Percentiles rank a stretch among this genome's conserved stretches.
Evolutionary conservation across 2,329 filamentous ascomycete genomes (phyloP).

Genomic region (Berkeleyomyces basicola): DNA sequence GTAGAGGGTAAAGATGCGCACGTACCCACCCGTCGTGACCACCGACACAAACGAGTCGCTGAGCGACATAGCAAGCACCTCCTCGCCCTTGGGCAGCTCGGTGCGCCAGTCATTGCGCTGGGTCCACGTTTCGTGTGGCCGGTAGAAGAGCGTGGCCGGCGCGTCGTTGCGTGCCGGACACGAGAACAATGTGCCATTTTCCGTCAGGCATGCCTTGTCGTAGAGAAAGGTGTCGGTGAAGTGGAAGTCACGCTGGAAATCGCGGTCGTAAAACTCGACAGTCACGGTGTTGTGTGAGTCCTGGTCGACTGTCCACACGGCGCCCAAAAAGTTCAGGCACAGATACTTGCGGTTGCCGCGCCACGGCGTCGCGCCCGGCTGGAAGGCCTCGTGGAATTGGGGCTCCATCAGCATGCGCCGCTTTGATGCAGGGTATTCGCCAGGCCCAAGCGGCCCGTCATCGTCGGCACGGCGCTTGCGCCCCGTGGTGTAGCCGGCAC

Average conservation of each 20-base stretch:
- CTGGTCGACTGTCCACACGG: slow-evolving; percentile 94
- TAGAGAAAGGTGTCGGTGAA: slow-evolving; percentile 94
- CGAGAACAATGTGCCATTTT: slow-evolving; percentile 72
- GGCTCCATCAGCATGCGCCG: slow-evolving; percentile 37
- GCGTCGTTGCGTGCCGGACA: slow-evolving; percentile 50
- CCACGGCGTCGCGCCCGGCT: slow-evolving; percentile 88
- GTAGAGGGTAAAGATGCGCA: slow-evolving; percentile 84
- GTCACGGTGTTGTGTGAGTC: slow-evolving; percentile 87
- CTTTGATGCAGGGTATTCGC: slow-evolving; percentile 21
- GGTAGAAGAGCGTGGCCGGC: slow-evolving; percentile 79
- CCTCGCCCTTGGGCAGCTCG: slow-evolving; percentile 71
- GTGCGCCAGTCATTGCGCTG: slow-evolving; percentile 80
- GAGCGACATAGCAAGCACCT: slow-evolving; percentile 72
- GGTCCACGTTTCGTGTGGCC: slow-evolving; percentile 95
- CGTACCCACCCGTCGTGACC: slow-evolving; percentile 72
- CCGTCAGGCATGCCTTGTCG: slow-evolving; percentile 84
- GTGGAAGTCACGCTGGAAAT: slow-evolving; percentile 84
- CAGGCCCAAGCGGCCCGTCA: slow-evolving; percentile 30
- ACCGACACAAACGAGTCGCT: slow-evolving; percentile 85
- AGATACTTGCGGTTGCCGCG: slow-evolving; percentile 85
- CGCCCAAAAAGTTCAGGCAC: slow-evolving; percentile 81
- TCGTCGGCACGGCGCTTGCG: slow-evolving; percentile 37
- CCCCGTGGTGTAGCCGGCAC: slow-evolving; percentile 60
- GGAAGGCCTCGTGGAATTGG: slow-evolving; percentile 67
- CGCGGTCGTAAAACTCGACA: slow-evolving; percentile 93